Conservation (phyloP, 2,329 filamentous ascomycete genomes). For the Aspergillus sp. region DNA sequence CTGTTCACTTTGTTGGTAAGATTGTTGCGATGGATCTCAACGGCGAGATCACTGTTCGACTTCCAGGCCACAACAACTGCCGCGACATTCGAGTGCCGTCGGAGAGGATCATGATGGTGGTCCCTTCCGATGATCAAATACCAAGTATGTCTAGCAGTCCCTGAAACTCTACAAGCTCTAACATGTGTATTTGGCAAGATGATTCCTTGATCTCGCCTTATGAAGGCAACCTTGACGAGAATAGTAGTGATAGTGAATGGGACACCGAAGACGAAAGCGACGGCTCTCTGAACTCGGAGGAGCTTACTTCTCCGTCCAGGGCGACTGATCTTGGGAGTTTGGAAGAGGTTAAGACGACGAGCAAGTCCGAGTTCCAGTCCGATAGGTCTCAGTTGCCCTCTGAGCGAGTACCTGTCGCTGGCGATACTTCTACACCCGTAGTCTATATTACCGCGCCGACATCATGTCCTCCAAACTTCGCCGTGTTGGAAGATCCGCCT, state of each 20-base stretch:
- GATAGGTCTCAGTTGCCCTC: slow-evolving; percentile 14
- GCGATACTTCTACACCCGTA: neutral
- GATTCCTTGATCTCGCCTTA: slow-evolving; percentile 31
- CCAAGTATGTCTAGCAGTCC: neutral
- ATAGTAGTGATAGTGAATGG: slow-evolving; percentile 48
- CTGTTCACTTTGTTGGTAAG: slow-evolving; percentile 59
- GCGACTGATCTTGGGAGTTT: neutral
- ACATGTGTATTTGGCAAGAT: neutral
- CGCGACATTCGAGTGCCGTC: slow-evolving; percentile 55
- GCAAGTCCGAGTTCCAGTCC: slow-evolving; percentile 17
- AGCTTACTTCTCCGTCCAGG: slow-evolving; percentile 2
- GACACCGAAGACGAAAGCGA: slow-evolving; percentile 44
- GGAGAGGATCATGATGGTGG: slow-evolving; percentile 55
- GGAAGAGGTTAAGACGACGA: neutral
- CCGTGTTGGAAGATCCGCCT: slow-evolving; percentile 47
- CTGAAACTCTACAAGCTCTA: neutral
- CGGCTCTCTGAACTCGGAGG: slow-evolving; percentile 38
- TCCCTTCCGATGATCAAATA: slow-evolving; percentile 34
- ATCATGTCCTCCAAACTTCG: slow-evolving; percentile 38
- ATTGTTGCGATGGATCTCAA: slow-evolving; percentile 59
- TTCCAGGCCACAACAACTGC: slow-evolving; percentile 55
- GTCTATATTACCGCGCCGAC: slow-evolving; percentile 11
- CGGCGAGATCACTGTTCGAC: slow-evolving; percentile 58
- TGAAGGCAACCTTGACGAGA: slow-evolving; percentile 47
- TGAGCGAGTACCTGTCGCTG: slow-evolving; percentile 7